These are phyloP conservation scores for Amanita thiersii DNA, from an alignment of 768 basidiomycete species.

Conservation along the genomic window DNA sequence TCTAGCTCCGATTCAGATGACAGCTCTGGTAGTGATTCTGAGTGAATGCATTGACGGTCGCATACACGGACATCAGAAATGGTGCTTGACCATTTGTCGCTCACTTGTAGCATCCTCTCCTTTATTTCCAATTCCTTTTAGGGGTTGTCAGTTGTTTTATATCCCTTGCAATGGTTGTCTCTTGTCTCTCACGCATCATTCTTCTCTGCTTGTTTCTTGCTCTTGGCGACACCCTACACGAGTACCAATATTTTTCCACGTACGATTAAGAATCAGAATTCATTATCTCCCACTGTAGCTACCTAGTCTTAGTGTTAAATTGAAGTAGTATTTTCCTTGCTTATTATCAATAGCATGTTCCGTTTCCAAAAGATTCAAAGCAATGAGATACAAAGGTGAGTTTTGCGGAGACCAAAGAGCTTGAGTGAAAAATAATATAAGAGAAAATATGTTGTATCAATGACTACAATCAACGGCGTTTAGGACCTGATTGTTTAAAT, in stretches of 20 bases:
- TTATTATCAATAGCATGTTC: slow-evolving; percentile 17
- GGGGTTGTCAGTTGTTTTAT: slow-evolving; percentile 1
- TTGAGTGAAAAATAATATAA: too few species aligned
- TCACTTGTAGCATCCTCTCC: slow-evolving; percentile 12
- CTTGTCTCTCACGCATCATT: slow-evolving; percentile 1
- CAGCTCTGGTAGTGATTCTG: slow-evolving; percentile 79
- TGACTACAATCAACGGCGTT: slow-evolving; percentile 15
- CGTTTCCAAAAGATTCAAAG: too few species aligned
- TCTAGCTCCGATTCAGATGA: slow-evolving; percentile 69
- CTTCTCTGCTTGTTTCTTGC: slow-evolving; percentile 1
- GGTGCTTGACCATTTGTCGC: slow-evolving; percentile 13
- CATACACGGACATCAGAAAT: slow-evolving; percentile 12
- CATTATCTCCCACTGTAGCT: slow-evolving; percentile 35
- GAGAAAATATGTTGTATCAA: background rate
- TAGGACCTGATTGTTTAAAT: slow-evolving; percentile 36
- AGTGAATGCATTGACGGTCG: slow-evolving; percentile 31
- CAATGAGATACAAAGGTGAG: too few species aligned
- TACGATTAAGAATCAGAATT: slow-evolving; percentile 9
- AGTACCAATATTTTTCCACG: background rate
- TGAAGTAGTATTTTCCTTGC: slow-evolving; percentile 28
- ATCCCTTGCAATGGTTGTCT: slow-evolving; percentile 2
- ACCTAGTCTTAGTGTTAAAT: slow-evolving; percentile 21
- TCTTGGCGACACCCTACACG: slow-evolving; percentile 9
- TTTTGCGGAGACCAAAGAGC: too few species aligned
- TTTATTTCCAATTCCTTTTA: background rate